These are phyloP conservation scores for Cryptococcus floricola DNA, from an alignment of 1,284 basidiomycete species.

Conservation along the genomic window DNA sequence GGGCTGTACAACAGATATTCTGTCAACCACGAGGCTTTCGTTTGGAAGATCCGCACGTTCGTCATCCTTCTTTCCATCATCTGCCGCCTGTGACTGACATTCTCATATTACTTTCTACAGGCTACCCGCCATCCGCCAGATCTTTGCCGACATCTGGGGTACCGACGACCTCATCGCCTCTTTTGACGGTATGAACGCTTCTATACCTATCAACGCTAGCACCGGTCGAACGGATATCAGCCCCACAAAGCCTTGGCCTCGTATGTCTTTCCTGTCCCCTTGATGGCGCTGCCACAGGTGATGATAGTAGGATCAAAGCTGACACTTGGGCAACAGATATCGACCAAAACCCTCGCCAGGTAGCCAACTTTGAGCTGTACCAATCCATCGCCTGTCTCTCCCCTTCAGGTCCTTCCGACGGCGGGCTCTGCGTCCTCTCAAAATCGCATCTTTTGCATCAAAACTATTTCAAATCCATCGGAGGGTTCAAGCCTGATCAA, in stretches of 20 bases:
- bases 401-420: constrained; percentile 25
- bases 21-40: constrained; percentile 40
- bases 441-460: constrained; percentile 20
- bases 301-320: background rate
- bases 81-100: background rate
- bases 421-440: constrained; percentile 28
- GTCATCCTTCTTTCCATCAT: background rate
- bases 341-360: constrained; percentile 23
- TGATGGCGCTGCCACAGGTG: background rate
- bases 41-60: constrained; percentile 38
- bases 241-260: constrained; percentile 20
- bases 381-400: constrained; percentile 29
- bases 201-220: constrained; percentile 19
- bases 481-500: constrained; percentile 19
- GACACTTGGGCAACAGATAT: constrained; percentile 12
- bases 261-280: constrained; percentile 11
- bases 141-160: constrained; percentile 40
- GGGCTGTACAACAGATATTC: constrained; percentile 31
- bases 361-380: constrained; percentile 22
- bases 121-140: constrained; percentile 30
- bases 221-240: constrained; percentile 21
- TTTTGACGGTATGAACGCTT: constrained; percentile 33
- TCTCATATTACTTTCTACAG: background rate
- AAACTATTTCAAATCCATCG: constrained; percentile 17
- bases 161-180: constrained; percentile 42